Base-by-base conservation (phyloP, 2,329 filamentous ascomycete species). In the Apiospora malaysiana region DNA sequence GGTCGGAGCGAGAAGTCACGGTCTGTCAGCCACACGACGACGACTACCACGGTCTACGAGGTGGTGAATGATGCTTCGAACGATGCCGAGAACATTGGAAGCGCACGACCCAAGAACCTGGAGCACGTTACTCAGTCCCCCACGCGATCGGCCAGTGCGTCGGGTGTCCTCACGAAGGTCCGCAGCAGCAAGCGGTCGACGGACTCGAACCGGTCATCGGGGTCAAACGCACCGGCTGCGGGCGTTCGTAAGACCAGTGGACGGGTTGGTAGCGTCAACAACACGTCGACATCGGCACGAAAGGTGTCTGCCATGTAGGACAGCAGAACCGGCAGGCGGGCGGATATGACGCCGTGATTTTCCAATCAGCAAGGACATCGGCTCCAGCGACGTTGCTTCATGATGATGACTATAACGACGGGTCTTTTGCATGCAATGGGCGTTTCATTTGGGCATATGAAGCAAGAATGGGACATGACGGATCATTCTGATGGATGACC, bases 11-110 rank as follows among this genome's bases (percentile, higher is more conserved):
- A 90, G 71, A 92, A 90, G 83, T 83, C 86, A 70, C 87, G 93
- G 66, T 93, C 94, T 0, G 88, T 93, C 70, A 94, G 92, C 80
- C 93, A 94, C 80, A 91, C 90, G 4, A 91, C 91, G 3, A 93
- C 91, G 3, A 91, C 92, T 16, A 93, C 92, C 0, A 91, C 92
- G 2, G 90, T 89, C 71, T 91, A 90, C 76, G 85, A 86, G 46
- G 82, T 88, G 32, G 87, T 91, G 70, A 91, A 92, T 74, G 90
- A 92, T 75, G 87, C 90, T 16, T 91, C 89, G 25, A 89, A 92
- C 72, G 92, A 94, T 75, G 87, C 89, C 14, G 92, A 94, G 79
- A 94, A 94, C 76, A 87, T 91, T 79, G 90, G 90, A 43, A 81
- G 84, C 32, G 81, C 85, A 43, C 89, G 90, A 72, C 86, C 87